phyloP scores from a whole-genome alignment of 2,329 filamentous ascomycete genomes.

The Trichophyton equinum region DNA sequence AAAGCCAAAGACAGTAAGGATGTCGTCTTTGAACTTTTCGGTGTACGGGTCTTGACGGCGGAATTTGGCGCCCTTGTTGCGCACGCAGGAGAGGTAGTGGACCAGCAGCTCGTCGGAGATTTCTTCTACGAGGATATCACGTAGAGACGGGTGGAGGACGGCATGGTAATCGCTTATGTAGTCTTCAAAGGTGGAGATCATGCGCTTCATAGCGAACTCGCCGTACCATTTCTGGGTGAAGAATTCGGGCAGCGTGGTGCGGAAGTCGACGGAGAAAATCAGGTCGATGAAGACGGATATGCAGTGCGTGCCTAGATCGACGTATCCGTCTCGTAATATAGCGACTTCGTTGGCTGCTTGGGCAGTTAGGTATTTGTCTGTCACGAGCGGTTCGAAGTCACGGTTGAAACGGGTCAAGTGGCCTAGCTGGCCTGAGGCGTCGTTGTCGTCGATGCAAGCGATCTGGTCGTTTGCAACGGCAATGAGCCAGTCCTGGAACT shows the following conservation, averaged over 20 bases:
- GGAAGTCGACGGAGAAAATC: conserved; percentile 85
- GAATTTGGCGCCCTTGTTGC: conserved; percentile 85
- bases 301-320: conserved; percentile 89
- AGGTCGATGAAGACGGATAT: conserved; percentile 75
- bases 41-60: conserved; percentile 73
- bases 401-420: conserved; percentile 79
- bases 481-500: conserved; percentile 77
- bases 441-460: conserved; percentile 83
- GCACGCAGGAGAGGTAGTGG: conserved; percentile 68
- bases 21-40: conserved; percentile 87
- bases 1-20: conserved; percentile 80
- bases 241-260: conserved; percentile 67
- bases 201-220: conserved; percentile 77
- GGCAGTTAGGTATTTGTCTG: conserved; percentile 61
- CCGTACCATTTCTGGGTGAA: conserved; percentile 87
- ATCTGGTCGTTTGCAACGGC: conserved; percentile 98
- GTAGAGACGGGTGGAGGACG: conserved; percentile 72
- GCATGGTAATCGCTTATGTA: conserved; percentile 79
- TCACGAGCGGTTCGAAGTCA: conserved; percentile 70
- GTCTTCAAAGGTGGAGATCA: conserved; percentile 89
- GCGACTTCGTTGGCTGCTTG: conserved; percentile 61
- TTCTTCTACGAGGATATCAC: conserved; percentile 87
- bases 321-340: conserved; percentile 73
- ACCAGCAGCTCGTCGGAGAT: conserved; percentile 83
- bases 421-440: conserved; percentile 61